A percentile compares a stretch with the other conserved stretches of the same genome.
These are phyloP conservation scores for Ettlia oleoabundans DNA, from an alignment of 139 green algal genomes.

Conservation along the genomic window DNA sequence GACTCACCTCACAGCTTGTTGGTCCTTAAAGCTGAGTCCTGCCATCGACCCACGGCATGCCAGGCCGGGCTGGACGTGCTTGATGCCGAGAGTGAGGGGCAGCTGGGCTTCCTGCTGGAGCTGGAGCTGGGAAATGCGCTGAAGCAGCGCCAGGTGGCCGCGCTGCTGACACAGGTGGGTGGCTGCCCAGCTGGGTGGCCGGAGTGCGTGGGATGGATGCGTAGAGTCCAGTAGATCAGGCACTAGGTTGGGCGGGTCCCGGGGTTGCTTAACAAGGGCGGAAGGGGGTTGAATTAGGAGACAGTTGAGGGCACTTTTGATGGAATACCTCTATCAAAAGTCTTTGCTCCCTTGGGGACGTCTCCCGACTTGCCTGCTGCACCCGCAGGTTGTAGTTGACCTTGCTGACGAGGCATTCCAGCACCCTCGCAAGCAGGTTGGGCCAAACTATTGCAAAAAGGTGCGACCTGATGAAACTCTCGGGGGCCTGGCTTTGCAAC, in stretches of 20 bases:
- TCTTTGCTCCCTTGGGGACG: too few species aligned
- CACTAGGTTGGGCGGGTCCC: too few species aligned
- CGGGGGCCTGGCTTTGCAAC: too few species aligned
- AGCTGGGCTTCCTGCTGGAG: slow-evolving; percentile 46
- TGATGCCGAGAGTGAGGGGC: slow-evolving; percentile 48
- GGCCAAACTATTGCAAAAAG: slow-evolving; percentile 28
- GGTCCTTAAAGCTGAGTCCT: not conserved
- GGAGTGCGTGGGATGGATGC: too few species aligned
- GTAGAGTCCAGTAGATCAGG: too few species aligned
- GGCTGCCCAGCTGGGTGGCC: too few species aligned
- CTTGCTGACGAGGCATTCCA: slow-evolving; percentile 42
- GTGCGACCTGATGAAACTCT: not conserved
- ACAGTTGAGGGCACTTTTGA: too few species aligned
- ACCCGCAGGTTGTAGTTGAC: slow-evolving; percentile 34
- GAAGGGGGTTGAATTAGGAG: too few species aligned
- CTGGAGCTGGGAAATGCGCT: slow-evolving; percentile 36
- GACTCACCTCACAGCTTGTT: too few species aligned
- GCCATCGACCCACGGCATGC: too few species aligned
- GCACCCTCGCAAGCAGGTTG: slow-evolving; percentile 43
- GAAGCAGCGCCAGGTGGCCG: slow-evolving; percentile 23
- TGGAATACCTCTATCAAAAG: too few species aligned
- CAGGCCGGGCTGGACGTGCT: slow-evolving; percentile 40
- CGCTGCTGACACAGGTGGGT: slow-evolving; percentile 41
- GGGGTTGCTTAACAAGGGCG: too few species aligned
- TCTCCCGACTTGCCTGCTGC: not conserved